Evolutionary conservation across 2,329 filamentous ascomycete genomes (phyloP), one percentile per base, ranked within the genome.

Genomic region (Ambrosiella cleistominuta): DNA sequence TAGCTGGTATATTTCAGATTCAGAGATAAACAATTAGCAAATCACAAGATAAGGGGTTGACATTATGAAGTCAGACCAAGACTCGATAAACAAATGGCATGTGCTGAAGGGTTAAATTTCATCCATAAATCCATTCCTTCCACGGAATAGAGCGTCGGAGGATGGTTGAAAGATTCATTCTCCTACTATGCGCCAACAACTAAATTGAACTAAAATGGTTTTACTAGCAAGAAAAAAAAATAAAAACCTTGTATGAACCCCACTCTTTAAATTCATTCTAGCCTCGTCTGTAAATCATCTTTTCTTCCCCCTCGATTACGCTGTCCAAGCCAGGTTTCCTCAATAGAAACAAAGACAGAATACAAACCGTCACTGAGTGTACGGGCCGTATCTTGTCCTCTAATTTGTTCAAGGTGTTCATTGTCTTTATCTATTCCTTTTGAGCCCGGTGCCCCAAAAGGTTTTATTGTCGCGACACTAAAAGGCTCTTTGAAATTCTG

Each of bases 231-330:
- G 51, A 56, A 59, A 49, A 36, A 51, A 58, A 54, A 55, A 58
- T 38, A 53, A 57, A 56, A 59, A 38, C 36, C 15, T 55, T 56
- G 58, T 37, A 54, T 53, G 39, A 60, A 60, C 55, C 59, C 59
- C 59, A 60, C 59, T 57, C 55, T 54, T 60, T 57, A 57, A 57
- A 60, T 60, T 57, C 57, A 45, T 57, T 57, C 59, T 47, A 60
- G 50, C 54, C 54, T 52, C 38, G 53, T 42, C 37, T 13, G 47
- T 47, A 17, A 5, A 57, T 45, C n/a, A 13, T 15, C 44, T 54
- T 57, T 54, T 44, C 53, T 42, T 56, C 54, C 39, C 53, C 54
- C 47, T 17, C 38, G 27, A 44, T 53, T 49, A 38, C 38, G 42
- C 39, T 54, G 15, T 38, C 35, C 45, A 44, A 52, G 53, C 57